Conservation (phyloP, 768 basidiomycete genomes). For the Podaxis carcinomalis region DNA sequence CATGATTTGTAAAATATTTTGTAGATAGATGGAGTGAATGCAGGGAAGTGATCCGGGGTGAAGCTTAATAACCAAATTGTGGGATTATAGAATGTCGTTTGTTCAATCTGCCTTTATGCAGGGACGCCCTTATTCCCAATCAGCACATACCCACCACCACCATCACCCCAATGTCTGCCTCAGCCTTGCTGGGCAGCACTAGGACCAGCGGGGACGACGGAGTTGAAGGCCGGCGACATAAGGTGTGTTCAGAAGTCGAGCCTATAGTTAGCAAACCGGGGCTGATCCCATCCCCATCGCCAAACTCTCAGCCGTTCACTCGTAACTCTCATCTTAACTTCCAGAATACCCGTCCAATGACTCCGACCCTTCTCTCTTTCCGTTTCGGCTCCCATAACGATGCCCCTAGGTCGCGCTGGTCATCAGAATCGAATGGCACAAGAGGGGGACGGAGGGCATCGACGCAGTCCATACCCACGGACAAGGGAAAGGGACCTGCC, state of each 20-base stretch:
- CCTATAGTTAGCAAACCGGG: slow-evolving; percentile 5
- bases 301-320: slow-evolving; percentile 8
- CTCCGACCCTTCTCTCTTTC: slow-evolving; percentile 10
- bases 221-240: neutral
- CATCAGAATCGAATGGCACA: slow-evolving; percentile 18
- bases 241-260: neutral
- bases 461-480: slow-evolving; percentile 18
- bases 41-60: neutral
- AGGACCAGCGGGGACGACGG: slow-evolving; percentile 8
- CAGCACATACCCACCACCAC: neutral
- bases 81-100: neutral
- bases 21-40: neutral
- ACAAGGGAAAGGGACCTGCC: slow-evolving; percentile 29
- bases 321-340: neutral
- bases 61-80: neutral
- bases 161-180: neutral
- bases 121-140: neutral
- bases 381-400: slow-evolving; percentile 3
- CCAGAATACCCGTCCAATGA: slow-evolving; percentile 1
- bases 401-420: slow-evolving; percentile 10
- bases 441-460: slow-evolving; percentile 9
- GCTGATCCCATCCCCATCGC: slow-evolving; percentile 9
- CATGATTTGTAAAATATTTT: neutral
- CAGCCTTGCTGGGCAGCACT: neutral
- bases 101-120: neutral